Evolutionary conservation across 805 yeast species (phyloP).

Genomic region (Naumovozyma baii): DNA sequence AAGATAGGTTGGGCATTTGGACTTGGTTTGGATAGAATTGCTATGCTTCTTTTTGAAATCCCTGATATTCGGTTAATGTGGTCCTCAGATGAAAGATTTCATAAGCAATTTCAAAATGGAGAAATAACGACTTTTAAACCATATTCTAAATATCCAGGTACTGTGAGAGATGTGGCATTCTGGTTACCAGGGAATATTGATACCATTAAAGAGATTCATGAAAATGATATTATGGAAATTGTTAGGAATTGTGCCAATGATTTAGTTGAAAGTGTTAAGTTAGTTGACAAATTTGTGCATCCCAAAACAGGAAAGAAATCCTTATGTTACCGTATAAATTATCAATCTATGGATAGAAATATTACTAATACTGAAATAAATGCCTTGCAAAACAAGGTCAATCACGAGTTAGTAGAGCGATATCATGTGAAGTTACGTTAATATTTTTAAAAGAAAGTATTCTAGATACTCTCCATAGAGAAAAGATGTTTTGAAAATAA

Average conservation of each 20-base stretch:
- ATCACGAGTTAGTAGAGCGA: constrained; percentile 41
- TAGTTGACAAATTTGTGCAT: constrained; percentile 75
- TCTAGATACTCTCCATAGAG: too few relatives aligned
- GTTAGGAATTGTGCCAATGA: constrained; percentile 81
- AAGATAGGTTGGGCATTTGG: constrained; percentile 97
- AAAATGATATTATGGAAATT: constrained; percentile 88
- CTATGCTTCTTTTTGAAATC: constrained; percentile 89
- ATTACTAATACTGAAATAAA: constrained; percentile 81
- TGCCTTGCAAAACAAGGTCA: constrained; percentile 55
- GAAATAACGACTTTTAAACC: constrained; percentile 67
- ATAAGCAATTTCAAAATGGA: constrained; percentile 57
- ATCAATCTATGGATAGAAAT: constrained; percentile 92
- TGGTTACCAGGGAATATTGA: constrained; percentile 55
- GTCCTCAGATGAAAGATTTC: constrained; percentile 74
- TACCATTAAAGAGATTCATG: constrained; percentile 41
- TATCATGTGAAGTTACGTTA: constrained; percentile 51
- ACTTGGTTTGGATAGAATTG: constrained; percentile 86
- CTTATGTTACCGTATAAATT: constrained; percentile 81
- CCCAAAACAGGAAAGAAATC: constrained; percentile 71
- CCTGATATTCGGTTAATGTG: constrained; percentile 93
- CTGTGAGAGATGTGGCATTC: constrained; percentile 80
- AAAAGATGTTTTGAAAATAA: too few relatives aligned
- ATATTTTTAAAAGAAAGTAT: too few relatives aligned
- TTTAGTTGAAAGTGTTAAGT: constrained; percentile 73
- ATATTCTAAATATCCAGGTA: constrained; percentile 84